Evolutionary conservation across 2,329 filamentous ascomycete species (phyloP).

Genomic region (Periconia digitata): DNA sequence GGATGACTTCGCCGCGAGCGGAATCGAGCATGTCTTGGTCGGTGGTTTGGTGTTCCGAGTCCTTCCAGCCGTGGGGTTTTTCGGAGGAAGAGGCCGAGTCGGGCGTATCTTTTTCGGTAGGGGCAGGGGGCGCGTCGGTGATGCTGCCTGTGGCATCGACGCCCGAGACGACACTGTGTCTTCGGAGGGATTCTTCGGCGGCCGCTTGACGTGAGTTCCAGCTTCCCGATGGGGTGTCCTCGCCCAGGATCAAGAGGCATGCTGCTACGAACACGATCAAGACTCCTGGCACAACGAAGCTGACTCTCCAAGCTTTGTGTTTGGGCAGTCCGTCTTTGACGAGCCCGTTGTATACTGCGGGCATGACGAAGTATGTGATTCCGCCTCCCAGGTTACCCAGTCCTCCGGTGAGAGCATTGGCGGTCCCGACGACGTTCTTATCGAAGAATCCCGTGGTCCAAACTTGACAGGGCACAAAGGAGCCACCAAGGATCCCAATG

Average conservation of each 20-base stretch:
- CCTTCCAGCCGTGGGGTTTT: slow-evolving; percentile 22
- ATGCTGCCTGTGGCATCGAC: slow-evolving; percentile 50
- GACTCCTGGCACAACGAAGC: slow-evolving; percentile 79
- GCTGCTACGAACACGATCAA: slow-evolving; percentile 67
- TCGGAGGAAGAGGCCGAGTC: slow-evolving; percentile 25
- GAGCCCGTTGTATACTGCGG: slow-evolving; percentile 78
- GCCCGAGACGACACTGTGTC: slow-evolving; percentile 23
- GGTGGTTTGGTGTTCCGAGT: slow-evolving; percentile 45
- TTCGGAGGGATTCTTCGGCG: slow-evolving; percentile 55
- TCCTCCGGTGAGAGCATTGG: slow-evolving; percentile 77
- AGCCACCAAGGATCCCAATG: slow-evolving; percentile 73
- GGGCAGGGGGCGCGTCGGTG: slow-evolving; percentile 53
- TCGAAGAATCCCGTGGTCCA: slow-evolving; percentile 92
- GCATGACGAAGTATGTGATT: slow-evolving; percentile 71
- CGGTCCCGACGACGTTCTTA: slow-evolving; percentile 89
- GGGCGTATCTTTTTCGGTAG: slow-evolving; percentile 25
- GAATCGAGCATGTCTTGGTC: slow-evolving; percentile 51
- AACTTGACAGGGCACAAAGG: slow-evolving; percentile 82
- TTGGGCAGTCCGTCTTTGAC: slow-evolving; percentile 57
- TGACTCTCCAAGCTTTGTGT: slow-evolving; percentile 75
- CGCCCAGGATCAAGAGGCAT: slow-evolving; percentile 69
- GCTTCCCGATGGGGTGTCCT: slow-evolving; percentile 77
- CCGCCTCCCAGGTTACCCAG: slow-evolving; percentile 31
- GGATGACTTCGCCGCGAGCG: slow-evolving; percentile 60
- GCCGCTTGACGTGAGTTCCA: slow-evolving; percentile 71